Evolutionary conservation across 2,329 filamentous ascomycete genomes (phyloP).

Genomic region (Fusarium oxysporum): DNA sequence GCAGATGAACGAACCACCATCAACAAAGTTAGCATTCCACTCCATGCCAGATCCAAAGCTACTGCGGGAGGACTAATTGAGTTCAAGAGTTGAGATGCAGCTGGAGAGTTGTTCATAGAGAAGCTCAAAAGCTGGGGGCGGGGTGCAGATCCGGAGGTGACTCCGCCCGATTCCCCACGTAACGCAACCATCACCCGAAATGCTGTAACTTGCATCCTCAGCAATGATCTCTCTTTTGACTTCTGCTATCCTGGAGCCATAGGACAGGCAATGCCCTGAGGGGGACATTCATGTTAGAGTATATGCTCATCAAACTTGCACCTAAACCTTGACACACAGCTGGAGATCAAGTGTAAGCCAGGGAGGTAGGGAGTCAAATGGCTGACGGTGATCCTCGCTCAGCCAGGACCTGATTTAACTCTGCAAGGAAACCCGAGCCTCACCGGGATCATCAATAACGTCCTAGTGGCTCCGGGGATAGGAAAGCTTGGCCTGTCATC

Average conservation of each 20-base stretch:
- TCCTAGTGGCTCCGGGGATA: constrained; percentile 26
- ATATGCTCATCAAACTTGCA: neutral
- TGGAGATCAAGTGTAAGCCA: constrained; percentile 4
- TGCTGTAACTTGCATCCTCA: neutral
- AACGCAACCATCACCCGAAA: neutral
- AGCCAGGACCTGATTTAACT: constrained; percentile 41
- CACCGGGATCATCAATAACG: constrained; percentile 35
- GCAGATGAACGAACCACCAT: neutral
- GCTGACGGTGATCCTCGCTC: constrained; percentile 27
- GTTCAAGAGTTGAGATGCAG: neutral
- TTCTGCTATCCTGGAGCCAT: neutral
- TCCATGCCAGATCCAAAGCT: neutral
- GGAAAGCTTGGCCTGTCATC: neutral
- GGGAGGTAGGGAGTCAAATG: constrained; percentile 7
- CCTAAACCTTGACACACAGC: neutral
- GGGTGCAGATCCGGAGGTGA: constrained; percentile 2
- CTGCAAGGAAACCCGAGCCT: constrained; percentile 39
- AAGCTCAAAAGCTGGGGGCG: neutral
- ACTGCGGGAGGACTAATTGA: neutral
- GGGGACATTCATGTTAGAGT: neutral
- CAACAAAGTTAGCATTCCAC: neutral
- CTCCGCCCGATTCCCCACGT: constrained; percentile 8
- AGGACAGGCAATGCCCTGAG: too few species aligned
- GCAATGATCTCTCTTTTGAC: neutral
- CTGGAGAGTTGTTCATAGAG: neutral